Percentiles rank a stretch among this genome's conserved stretches.
Evolutionary conservation across 1,284 basidiomycete species (phyloP).

Genomic region (Fomitopsis pinicola): DNA sequence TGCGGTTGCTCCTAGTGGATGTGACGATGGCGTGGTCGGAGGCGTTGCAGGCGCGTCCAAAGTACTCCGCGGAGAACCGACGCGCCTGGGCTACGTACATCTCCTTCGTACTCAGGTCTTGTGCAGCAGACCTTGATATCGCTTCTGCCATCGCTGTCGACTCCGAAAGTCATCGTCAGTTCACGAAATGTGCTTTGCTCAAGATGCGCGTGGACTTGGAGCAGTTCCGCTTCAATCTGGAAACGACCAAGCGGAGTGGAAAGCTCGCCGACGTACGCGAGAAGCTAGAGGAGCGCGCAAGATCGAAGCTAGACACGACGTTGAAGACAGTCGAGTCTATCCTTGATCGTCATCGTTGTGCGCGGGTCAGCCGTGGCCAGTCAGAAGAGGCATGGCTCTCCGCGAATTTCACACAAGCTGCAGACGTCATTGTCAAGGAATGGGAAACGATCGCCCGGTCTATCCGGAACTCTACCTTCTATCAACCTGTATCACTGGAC

Average conservation of each 20-base stretch:
- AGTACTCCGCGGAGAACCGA: conserved; percentile 16
- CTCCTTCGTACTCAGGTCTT: conserved; percentile 37
- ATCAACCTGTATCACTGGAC: conserved; percentile 41
- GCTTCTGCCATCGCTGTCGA: conserved; percentile 35
- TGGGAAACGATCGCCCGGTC: conserved; percentile 30
- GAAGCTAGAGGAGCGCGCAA: conserved; percentile 15
- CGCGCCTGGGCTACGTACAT: conserved; percentile 35
- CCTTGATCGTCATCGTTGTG: conserved; percentile 3
- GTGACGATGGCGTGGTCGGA: conserved; percentile 25
- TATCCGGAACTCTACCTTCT: conserved; percentile 32
- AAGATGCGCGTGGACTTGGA: conserved; percentile 33
- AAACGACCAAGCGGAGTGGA: conserved; percentile 35
- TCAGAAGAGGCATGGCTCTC: conserved; percentile 32
- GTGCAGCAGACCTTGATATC: conserved; percentile 35
- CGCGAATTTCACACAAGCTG: conserved; percentile 28
- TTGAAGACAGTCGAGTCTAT: conserved; percentile 1
- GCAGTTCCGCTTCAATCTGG: conserved; percentile 35
- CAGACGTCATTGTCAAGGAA: conserved; percentile 31
- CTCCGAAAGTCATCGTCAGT: conserved; percentile 33
- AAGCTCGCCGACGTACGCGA: conserved; percentile 10
- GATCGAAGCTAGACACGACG: conserved; percentile 2
- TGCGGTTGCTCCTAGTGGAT: conserved; percentile 39
- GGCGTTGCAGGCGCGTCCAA: conserved; percentile 12
- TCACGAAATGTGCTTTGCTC: conserved; percentile 32
- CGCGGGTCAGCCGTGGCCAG: conserved; percentile 10